Conservation (phyloP, 2,329 filamentous ascomycete species). For the Bipolaris sorokiniana region DNA sequence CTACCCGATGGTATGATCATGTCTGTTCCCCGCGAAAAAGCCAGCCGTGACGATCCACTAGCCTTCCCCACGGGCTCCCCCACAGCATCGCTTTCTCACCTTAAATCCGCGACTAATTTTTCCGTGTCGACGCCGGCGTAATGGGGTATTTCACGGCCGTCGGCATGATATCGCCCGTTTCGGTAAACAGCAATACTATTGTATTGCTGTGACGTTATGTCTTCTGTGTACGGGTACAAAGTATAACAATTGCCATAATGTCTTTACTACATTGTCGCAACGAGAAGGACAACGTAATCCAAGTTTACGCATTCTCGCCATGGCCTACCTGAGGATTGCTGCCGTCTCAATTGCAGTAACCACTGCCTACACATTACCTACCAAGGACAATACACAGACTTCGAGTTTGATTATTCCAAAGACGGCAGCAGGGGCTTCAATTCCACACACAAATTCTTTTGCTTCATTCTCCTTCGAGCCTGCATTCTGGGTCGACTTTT, state of each 20-base stretch:
- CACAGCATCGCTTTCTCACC: not conserved
- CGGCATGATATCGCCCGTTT: constrained; percentile 4
- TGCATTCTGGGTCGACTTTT: constrained; percentile 23
- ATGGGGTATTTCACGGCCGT: constrained; percentile 10
- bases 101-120: constrained; percentile 1
- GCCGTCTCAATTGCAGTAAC: constrained; percentile 1
- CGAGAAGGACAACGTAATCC: not conserved
- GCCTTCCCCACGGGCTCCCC: constrained; percentile 8
- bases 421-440: constrained; percentile 13
- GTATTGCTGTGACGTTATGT: not conserved
- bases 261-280: not conserved
- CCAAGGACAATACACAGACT: not conserved
- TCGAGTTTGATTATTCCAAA: constrained; percentile 6
- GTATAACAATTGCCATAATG: constrained; percentile 2
- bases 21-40: constrained; percentile 1
- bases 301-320: not conserved
- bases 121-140: not conserved
- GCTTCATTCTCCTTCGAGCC: constrained; percentile 19
- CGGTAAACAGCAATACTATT: not conserved
- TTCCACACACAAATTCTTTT: constrained; percentile 17
- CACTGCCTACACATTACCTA: constrained; percentile 1
- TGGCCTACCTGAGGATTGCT: constrained; percentile 2
- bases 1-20: not conserved
- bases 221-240: not conserved
- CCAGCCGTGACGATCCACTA: constrained; percentile 5